Evolutionary conservation across 2,329 filamentous ascomycete species (phyloP), one percentile per base, ranked within the genome.

Genomic region (Trichophyton simii): DNA sequence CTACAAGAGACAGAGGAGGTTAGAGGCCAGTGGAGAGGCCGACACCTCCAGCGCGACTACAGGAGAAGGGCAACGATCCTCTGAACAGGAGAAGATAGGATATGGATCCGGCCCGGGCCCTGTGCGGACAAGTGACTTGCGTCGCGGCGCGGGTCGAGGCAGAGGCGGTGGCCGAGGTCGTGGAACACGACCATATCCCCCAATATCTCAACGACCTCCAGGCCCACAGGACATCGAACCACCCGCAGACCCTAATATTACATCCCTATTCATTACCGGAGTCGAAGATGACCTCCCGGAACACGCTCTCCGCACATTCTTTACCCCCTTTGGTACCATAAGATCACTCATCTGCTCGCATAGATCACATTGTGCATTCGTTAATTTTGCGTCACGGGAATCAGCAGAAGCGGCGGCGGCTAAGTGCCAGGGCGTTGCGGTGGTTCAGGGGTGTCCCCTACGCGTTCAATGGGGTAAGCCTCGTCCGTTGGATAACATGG

Each of bases 261-360:
- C 89, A 68, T 96, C 92, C 0, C 82, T 99, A 0, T 99, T 99
- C 70, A 82, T 97, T 34, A 96, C 92, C 0, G 95, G 94, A 7
- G 85, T 99, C 1, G 94, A 99, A 73, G 94, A 99, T 71, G 94
- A 99, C 69, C 80, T 99, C 5, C 91, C 92, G 1, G 94, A 99
- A 74, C 86, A 91, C 75, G 91, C 91, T 69, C 80, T 99, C 28
- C 88, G 94, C 57, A 87, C 90, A 1, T 94, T 95, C 74, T 99
- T 99, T 78, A 85, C 89, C 63, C 83, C 83, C 18, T 91, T 91
- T 68, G 94, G 94, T 65, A 89, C 92, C 70, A 86, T 99, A 63
- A 89, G 94, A 68, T 96, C 91, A 28, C 78, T 99, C 15, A 87
- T 99, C 42, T 97, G 94, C 75, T 96, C 91, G 5, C 94, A 99